Percentiles rank a stretch among this genome's conserved stretches.
These are phyloP conservation scores for Abelmoschus esculentus DNA, from an alignment of 345 rosid genomes.

Conservation along the genomic window DNA sequence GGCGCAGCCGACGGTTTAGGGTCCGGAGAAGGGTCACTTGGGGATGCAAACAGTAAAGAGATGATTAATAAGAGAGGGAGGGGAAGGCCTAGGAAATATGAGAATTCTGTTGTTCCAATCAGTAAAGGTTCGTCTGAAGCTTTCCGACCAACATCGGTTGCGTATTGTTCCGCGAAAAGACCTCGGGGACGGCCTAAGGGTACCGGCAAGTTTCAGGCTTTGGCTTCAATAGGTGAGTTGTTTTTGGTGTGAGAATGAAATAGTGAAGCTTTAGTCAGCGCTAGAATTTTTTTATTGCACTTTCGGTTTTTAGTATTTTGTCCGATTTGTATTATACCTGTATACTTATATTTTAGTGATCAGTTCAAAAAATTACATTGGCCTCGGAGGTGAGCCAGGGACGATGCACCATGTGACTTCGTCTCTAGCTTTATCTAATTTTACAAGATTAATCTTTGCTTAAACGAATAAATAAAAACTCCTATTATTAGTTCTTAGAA, in stretches of 20 bases:
- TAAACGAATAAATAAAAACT: too few relatives aligned
- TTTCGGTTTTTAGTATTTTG: too few relatives aligned
- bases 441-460: too few relatives aligned
- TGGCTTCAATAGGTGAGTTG: conserved; percentile 22
- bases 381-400: too few relatives aligned
- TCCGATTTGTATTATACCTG: fast-evolving
- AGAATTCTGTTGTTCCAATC: background rate
- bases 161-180: background rate
- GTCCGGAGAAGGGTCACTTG: background rate
- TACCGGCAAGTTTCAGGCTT: background rate
- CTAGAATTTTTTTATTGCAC: too few relatives aligned
- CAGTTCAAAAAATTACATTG: too few relatives aligned
- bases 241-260: background rate
- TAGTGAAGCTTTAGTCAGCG: too few relatives aligned
- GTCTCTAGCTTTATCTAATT: too few relatives aligned
- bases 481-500: too few relatives aligned
- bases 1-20: background rate
- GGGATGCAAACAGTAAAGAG: background rate
- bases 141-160: background rate
- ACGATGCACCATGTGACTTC: too few relatives aligned
- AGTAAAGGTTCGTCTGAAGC: background rate
- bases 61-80: background rate
- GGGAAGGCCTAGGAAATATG: conserved; percentile 2
- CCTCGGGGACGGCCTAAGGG: conserved; percentile 6
- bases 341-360: too few relatives aligned